Evolutionary conservation across 805 yeast genomes (phyloP), one percentile per base, ranked within the genome.

Genomic region (Candida argentea): DNA sequence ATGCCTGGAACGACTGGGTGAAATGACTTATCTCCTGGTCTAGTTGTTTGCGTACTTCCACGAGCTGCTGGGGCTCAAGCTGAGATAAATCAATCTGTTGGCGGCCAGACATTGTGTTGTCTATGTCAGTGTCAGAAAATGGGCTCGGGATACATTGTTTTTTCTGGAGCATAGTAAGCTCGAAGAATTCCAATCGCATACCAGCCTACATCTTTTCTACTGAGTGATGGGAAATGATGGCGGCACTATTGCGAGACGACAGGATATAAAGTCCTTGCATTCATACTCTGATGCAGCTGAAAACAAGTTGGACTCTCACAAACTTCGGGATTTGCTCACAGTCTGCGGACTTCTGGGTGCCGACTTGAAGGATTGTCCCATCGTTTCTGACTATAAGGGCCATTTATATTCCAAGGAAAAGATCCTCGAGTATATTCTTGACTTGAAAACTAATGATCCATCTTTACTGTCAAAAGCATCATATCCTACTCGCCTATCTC

Each of bases 21-120:
- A 91, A 75, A 46, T 87, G 95, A 42, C 82, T 83, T 22, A 87
- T 61, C 49, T 91, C 98, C 43, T 74, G 76, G 40, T 84, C 89
- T 14, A 91, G 67, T 44, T 79, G 82, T 39, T 76, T 77, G 42
- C 91, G 81, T 51, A 91, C 74, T 39, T 84, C 87, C 16, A 75
- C 62, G 27, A 91, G 65, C 53, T 91, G 97, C 48, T 85, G 89
- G 2, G 93, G 81, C 26, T 75, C 75, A 30, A 91, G 70, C 41
- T 73, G 67, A 12, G 73, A 62, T 40, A 85, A 62, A 42, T 86
- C 91, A 13, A 18, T 18, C 7, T 18, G 20, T 18, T 18, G 20
- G 20, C 10, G 20, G 9, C 10, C 20, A 8, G 20, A 8, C 10
- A n/a, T n/a, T n/a, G n/a, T n/a, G n/a, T n/a, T n/a, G n/a, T n/a